phyloP scores from a whole-genome alignment of 352 stramenopile genomes.

The Phytophthora syringae region DNA sequence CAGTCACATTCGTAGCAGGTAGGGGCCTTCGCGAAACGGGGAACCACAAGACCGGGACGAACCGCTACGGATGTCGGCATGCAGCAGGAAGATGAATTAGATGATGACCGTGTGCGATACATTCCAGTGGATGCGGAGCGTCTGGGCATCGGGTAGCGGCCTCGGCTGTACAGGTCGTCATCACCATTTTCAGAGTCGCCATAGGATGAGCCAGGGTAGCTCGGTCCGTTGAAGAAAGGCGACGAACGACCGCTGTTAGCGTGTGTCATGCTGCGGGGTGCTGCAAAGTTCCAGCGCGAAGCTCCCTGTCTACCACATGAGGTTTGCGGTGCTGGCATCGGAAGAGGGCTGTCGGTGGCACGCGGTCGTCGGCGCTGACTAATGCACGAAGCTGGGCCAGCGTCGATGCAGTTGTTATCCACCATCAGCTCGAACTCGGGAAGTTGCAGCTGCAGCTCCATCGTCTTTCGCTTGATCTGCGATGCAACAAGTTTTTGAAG shows the following conservation, averaged over 20 bases:
- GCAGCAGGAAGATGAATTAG: constrained; percentile 38
- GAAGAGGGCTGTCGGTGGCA: constrained; percentile 28
- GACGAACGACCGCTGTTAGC: constrained; percentile 21
- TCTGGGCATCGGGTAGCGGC: constrained; percentile 32
- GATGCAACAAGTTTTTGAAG: constrained; percentile 72
- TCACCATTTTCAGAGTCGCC: constrained; percentile 39
- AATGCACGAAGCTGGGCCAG: constrained; percentile 32
- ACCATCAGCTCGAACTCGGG: constrained; percentile 44
- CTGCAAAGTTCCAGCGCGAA: constrained; percentile 35
- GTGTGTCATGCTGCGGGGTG: constrained; percentile 27
- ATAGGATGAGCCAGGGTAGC: constrained; percentile 29
- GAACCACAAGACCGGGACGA: constrained; percentile 41
- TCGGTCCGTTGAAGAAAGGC: constrained; percentile 32
- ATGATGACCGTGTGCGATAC: constrained; percentile 42
- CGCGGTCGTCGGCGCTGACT: constrained; percentile 23
- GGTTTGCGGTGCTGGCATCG: constrained; percentile 21
- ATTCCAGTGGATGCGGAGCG: constrained; percentile 46
- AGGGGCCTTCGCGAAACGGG: constrained; percentile 74
- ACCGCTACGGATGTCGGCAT: constrained; percentile 25
- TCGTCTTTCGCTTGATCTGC: constrained; percentile 67
- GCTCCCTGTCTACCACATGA: constrained; percentile 29
- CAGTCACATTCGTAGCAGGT: constrained; percentile 76
- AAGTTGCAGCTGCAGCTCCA: constrained; percentile 56
- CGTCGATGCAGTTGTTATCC: constrained; percentile 39
- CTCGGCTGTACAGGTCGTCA: constrained; percentile 28